Base-by-base conservation (phyloP, 1,284 basidiomycete species). In the Mycena sp. region DNA sequence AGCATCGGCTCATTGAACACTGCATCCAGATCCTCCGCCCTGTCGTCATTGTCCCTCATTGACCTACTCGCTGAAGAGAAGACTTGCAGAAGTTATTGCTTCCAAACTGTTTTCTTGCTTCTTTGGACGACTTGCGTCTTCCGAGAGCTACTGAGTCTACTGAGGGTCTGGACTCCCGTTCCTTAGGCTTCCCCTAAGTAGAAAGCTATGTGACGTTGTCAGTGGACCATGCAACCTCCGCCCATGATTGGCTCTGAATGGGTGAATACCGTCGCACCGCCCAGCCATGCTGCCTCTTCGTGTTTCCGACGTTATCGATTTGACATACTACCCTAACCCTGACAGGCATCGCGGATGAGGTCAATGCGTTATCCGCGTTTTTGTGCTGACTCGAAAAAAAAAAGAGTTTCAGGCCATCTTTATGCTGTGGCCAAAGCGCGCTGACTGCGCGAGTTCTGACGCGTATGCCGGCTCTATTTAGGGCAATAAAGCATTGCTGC, bases 351-450 rank as follows among this genome's bases (percentile, higher is more conserved):
- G 55, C 28, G 49, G 58, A 52, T 23, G 41, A 51, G 23, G 19
- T 48, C 35, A 64, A 59, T 38, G 46, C 62, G 35, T 37, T 51
- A 12, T 17, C 51, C 56, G 55, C 61, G 51, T 64, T 64, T 59
- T 58, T 25, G 6, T 32, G 29, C 10, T 26, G 17, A 40, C 23
- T 53, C 43, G 44, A 40, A 28, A n/a, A 26, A 25, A 29, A 37
- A n/a, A 40, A 10, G 29, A 19, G 10, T 6, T 7, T 40, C 37
- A 61, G 17, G 30, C 5, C 37, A 44, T 49, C 32, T 38, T 45
- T 32, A 30, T 53, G 40, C 2, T 3, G n/a, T n/a, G 46, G 48
- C 14, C 48, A 40, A 57, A 52, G 54, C 54, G 54, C 35, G 21
- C 5, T 19, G 16, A 29, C 17, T 56, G 37, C 32, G n/a, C n/a